These are phyloP conservation scores for Oryza officinalis DNA, from an alignment of 176 grass and related monocot species.

Conservation along the genomic window DNA sequence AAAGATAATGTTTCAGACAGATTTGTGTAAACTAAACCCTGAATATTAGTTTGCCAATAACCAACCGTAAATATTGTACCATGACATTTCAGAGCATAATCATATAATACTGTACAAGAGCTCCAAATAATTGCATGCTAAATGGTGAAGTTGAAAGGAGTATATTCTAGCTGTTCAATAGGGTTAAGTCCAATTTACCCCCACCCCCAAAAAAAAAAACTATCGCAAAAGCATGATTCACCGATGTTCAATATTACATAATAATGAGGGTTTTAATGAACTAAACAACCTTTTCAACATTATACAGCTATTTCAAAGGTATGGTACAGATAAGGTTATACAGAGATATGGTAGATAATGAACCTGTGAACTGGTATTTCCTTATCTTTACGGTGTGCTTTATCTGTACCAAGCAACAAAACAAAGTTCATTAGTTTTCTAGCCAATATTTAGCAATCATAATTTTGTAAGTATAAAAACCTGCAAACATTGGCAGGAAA, in stretches of 20 bases:
- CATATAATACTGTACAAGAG: not conserved
- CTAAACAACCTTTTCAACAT: not conserved
- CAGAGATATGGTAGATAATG: constrained; percentile 25
- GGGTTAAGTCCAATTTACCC: no score
- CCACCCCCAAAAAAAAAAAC: no score
- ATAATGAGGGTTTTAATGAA: not conserved
- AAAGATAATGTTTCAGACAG: not conserved
- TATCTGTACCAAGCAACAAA: constrained; percentile 48
- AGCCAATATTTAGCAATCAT: not conserved
- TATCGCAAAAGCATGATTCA: no score
- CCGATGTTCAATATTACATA: not conserved
- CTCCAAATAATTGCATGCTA: constrained; percentile 5
- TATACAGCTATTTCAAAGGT: not conserved
- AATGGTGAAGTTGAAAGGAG: not conserved
- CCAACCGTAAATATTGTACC: constrained; percentile 5
- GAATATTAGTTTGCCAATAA: not conserved
- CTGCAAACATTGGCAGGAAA: constrained; percentile 36
- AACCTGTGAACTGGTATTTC: constrained; percentile 52
- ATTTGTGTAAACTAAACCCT: not conserved
- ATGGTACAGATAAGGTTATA: constrained; percentile 5
- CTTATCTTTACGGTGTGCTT: constrained; percentile 46
- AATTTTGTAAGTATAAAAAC: constrained; percentile 24
- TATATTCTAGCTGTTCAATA: not conserved
- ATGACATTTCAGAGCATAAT: constrained; percentile 8
- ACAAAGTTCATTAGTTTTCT: constrained; percentile 4